Evolutionary conservation across 257 asterid species (phyloP), one percentile per base, ranked within the genome.

Genomic region (Ilex aquifolium): DNA sequence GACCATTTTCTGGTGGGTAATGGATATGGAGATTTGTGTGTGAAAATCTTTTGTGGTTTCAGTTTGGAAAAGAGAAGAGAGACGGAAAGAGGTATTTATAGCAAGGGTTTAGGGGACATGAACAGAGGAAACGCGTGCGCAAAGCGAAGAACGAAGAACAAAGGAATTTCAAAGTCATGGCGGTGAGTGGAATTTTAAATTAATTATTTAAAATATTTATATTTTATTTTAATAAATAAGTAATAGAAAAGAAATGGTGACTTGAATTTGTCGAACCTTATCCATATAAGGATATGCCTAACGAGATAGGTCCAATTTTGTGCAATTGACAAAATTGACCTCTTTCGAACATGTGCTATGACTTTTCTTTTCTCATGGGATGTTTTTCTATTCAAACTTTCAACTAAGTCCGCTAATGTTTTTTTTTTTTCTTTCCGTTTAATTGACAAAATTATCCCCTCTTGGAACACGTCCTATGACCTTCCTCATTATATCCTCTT

Each of bases 41-140:
- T 13, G 36, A 7, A 27, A 56, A 46, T 21, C 6, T 36, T 14
- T 31, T 16, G 42, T 36, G 21, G 36, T 62, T 46, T 65, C 29
- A 76, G 61, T 48, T 67, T 71, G 80, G 27, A 40, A 64, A 57
- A 57, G 40, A 50, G 32, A 27, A 29, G 61, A 60, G 53, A 7
- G 40, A 42, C 64, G 48, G 79, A 60, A 68, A 16, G 7, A 36
- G 74, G 69, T 73, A 77, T 82, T 63, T 83, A 87, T 87, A 87
- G 78, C 5, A 69, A 65, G 73, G 31, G 13, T 3, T 0, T 48
- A n/a, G 68, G 80, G 39, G 77, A 64, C 79, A 69, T 2, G 62
- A 74, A 79, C 60, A 61, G 74, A 16, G 76, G 66, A 82, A 84
- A 86, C 80, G 75, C 88, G 91, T 83, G 94, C 81, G 83, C 66